Evolutionary conservation across 139 green algal genomes (phyloP), one percentile per base, ranked within the genome.

Genomic region (Picochlorum sp.): DNA sequence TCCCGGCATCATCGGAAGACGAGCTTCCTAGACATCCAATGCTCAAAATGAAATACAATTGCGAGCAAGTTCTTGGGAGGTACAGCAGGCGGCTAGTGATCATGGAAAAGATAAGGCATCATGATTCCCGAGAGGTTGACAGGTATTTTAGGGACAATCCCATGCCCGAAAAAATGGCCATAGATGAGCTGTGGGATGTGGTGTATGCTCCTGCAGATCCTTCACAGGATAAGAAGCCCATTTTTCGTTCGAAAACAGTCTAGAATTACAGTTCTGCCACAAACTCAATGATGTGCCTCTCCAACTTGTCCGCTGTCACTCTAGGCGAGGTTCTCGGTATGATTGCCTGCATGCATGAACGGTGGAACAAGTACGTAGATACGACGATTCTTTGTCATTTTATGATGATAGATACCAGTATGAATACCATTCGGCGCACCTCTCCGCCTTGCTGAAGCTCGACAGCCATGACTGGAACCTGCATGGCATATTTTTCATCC

Each of bases 71-170:
- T 3, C 80, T 98, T 7, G 85, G 75, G 0, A 66, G 80, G 6
- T 97, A 94, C 83, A 92, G 61, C 56, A 76, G 92, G 26, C 82
- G 89, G 3, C 81, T 98, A 2, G 62, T 98, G 20, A 90, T 84
- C 4, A 90, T 97, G 85, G 61, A 84, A 60, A 96, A 95, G 72
- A 26, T 46, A 28, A 16, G n/a, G 14, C 24, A 56, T 4, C 74
- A 78, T 28, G 73, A 81, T 28, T 2, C 28, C 28, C 62, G 4
- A 49, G 61, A 38, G n/a, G 62, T 50, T 2, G 8, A 28, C 5
- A 47, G 11, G 6, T 47, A 68, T 37, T 41, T 73, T n/a, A 61
- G 56, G 5, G 64, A 21, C 1, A 61, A 30, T 51, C 65, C 49
- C 21, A 52, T 62, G 14, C 61, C 61, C 0, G 34, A 41, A 58